phyloP scores from a whole-genome alignment of 257 asterid genomes.

The Fraxinus excelsior region DNA sequence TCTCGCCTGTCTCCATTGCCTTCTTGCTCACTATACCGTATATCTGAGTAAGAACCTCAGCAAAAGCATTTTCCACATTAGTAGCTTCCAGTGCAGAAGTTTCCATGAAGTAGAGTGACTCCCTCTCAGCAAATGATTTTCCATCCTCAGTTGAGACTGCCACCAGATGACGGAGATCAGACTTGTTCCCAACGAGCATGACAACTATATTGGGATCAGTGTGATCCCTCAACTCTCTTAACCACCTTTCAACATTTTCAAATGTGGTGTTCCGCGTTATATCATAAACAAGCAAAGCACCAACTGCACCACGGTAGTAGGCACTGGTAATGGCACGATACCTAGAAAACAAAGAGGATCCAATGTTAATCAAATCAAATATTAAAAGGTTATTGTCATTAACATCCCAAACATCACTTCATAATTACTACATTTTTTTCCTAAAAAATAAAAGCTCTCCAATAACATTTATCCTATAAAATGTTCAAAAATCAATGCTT shows the following conservation, averaged over 20 bases:
- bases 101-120: conserved; percentile 84
- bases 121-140: conserved; percentile 72
- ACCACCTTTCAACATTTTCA: conserved; percentile 75
- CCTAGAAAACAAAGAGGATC: conserved; percentile 35
- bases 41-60: conserved; percentile 78
- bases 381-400: neutral
- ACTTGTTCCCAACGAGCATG: conserved; percentile 85
- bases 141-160: conserved; percentile 78
- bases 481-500: neutral
- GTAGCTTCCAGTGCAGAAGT: conserved; percentile 83
- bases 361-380: neutral
- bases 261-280: conserved; percentile 82
- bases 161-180: conserved; percentile 84
- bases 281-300: conserved; percentile 81
- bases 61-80: conserved; percentile 72
- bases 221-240: conserved; percentile 73
- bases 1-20: conserved; percentile 62
- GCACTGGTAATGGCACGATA: conserved; percentile 91
- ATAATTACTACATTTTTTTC: neutral
- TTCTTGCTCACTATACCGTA: conserved; percentile 69
- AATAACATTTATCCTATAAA: neutral
- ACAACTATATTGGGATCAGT: conserved; percentile 82
- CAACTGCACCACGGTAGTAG: conserved; percentile 87
- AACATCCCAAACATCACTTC: neutral
- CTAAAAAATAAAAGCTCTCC: neutral